Base-by-base conservation (phyloP, 257 asterid genomes). In the Haberlea rhodopensis region DNA sequence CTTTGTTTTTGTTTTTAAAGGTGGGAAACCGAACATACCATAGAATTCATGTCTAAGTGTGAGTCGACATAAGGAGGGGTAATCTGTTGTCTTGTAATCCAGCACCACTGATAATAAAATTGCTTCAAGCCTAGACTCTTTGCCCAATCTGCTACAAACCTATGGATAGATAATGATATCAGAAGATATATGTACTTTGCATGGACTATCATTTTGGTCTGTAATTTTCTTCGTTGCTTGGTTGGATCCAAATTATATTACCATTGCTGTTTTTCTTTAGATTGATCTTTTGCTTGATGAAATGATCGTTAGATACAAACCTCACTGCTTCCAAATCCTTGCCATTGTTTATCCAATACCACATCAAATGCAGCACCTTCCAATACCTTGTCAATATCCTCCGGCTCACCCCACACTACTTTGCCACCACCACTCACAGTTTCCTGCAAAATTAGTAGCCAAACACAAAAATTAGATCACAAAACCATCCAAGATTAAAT, bases 91-190 rank as follows among this genome's bases (percentile, higher is more conserved):
- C 83, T 87, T 87, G 89, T 89, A 92, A 57, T 71, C 98, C 97
- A 9, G 99, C 99, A 55, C 97, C 87, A 73, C 99, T 92, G 75
- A 92, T 85, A 77, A 92, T 69, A 92, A 63, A 92, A 87, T 27
- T 92, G 99, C 81, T 87, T 80, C 22, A 60, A 86, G 2, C 96
- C 95, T 40, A 67, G 43, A 68, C 86, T 85, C 85, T 89, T 89
- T 4, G 91, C 97, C 99, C 97, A 92, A 76, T 92, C 96, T 60
- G 79, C 95, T 63, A 92, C 97, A 19, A 97, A 96, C 80, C 96
- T 91, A 75, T 60, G 46, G 54, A 28, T 55, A 54, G 57, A 73
- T n/a, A 32, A 11, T 53, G 18, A 53, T 45, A 68, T 63, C 6
- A 72, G 27, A 24, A 2, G 53, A 46, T n/a, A n/a, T 20, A n/a